phyloP scores from a whole-genome alignment of 306 rosid species.

The Castanea mollissima region DNA sequence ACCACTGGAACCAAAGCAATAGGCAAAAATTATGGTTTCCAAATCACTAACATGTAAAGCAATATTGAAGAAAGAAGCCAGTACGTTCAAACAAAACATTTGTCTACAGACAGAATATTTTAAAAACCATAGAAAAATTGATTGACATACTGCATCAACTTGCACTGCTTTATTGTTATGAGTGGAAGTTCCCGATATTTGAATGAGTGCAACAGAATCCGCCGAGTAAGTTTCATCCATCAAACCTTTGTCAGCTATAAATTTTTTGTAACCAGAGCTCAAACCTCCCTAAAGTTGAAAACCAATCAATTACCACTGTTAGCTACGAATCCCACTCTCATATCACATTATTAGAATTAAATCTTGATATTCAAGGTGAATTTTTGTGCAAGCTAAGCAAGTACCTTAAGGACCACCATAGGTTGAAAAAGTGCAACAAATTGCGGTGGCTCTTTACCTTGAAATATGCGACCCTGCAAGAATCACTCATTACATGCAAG shows the following conservation, averaged over 20 bases:
- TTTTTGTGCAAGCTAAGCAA: conserved; percentile 14
- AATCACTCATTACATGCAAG: conserved; percentile 29
- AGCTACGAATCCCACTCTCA: conserved; percentile 7
- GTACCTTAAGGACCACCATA: conserved; percentile 92
- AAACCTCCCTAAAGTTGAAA: conserved; percentile 75
- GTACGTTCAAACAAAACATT: not conserved
- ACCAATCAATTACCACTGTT: conserved; percentile 23
- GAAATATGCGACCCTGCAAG: conserved; percentile 83
- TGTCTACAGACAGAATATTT: not conserved
- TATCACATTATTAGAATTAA: not conserved
- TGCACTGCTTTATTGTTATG: conserved; percentile 86
- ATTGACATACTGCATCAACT: conserved; percentile 80
- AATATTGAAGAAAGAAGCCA: not conserved
- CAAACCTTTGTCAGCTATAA: conserved; percentile 64
- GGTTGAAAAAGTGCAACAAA: conserved; percentile 91
- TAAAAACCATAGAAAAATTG: conserved; percentile 6
- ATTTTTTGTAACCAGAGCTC: conserved; percentile 83
- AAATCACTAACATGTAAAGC: not conserved
- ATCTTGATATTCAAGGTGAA: not conserved
- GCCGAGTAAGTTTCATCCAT: conserved; percentile 73
- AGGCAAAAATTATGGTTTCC: not conserved
- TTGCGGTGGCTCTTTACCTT: conserved; percentile 94
- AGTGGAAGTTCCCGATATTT: conserved; percentile 73
- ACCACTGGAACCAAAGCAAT: not conserved
- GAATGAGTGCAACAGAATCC: conserved; percentile 72